A percentile compares a stretch with the other conserved stretches of the same genome.
Evolutionary conservation across 1,139 yeast species (phyloP).

Genomic region (Candida sp.): DNA sequence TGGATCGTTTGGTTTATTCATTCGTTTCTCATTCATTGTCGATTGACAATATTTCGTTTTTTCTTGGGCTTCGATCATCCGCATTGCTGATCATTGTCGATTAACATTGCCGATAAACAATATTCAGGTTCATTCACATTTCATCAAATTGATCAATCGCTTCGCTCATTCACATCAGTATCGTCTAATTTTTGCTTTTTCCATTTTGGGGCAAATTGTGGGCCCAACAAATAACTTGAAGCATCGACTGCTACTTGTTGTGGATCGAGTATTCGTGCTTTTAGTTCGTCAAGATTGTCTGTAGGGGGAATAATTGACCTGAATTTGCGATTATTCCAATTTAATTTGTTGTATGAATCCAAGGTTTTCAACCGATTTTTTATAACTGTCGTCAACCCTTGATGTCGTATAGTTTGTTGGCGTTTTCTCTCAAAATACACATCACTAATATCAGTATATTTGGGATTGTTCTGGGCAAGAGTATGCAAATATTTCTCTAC

Average conservation of each 20-base stretch:
- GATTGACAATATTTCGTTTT: too few species aligned
- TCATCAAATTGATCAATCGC: too few species aligned
- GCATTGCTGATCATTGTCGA: too few species aligned
- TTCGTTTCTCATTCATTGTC: too few species aligned
- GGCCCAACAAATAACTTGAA: neutral
- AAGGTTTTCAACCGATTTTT: neutral
- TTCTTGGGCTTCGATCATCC: too few species aligned
- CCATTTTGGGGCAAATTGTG: neutral
- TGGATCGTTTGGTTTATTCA: too few species aligned
- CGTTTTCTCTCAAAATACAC: neutral
- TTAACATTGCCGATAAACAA: too few species aligned
- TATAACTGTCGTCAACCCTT: neutral
- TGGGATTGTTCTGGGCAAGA: neutral
- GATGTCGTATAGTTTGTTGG: neutral
- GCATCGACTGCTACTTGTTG: neutral
- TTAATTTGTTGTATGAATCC: too few species aligned
- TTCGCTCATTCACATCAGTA: too few species aligned
- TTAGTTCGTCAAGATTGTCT: neutral
- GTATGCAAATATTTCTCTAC: neutral
- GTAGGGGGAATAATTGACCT: neutral
- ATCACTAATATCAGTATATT: neutral
- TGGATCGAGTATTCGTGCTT: neutral
- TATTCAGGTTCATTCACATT: too few species aligned
- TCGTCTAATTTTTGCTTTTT: neutral
- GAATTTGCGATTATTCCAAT: neutral